A percentile compares a stretch with the other conserved stretches of the same genome.
phyloP scores from a whole-genome alignment of 129 eudicot genomes.

The Rutidosis leptorrhynchoides region DNA sequence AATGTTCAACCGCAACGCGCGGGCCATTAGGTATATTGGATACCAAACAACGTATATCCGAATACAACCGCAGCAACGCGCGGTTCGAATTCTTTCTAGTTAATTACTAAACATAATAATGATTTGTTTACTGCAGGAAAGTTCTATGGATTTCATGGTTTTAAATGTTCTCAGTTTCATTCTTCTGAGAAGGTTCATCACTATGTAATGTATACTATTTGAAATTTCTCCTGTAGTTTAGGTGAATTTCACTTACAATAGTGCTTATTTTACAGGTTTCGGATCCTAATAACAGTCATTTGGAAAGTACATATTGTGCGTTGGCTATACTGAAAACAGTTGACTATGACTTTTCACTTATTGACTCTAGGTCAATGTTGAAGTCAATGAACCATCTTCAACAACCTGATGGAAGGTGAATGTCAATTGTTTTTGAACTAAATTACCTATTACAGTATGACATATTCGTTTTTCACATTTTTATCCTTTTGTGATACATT shows the following conservation, averaged over 20 bases:
- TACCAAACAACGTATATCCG: no score
- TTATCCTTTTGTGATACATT: not conserved
- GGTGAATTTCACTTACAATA: slow-evolving; percentile 4
- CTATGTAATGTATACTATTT: not conserved
- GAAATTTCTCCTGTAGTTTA: not conserved
- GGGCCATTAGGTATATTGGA: no score
- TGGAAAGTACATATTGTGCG: slow-evolving; percentile 96
- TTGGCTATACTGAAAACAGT: slow-evolving; percentile 75
- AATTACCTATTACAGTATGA: no score
- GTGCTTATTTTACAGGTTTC: slow-evolving; percentile 41
- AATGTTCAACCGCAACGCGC: no score
- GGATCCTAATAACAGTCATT: slow-evolving; percentile 74
- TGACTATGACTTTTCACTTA: slow-evolving; percentile 59
- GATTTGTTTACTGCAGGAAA: slow-evolving; percentile 51
- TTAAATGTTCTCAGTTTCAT: slow-evolving; percentile 75
- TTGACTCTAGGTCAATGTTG: slow-evolving; percentile 45
- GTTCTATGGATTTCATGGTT: slow-evolving; percentile 89
- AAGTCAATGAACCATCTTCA: slow-evolving; percentile 83
- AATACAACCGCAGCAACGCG: no score
- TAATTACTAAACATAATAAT: slow-evolving; percentile 11
- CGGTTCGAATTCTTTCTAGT: no score
- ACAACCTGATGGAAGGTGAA: slow-evolving; percentile 89
- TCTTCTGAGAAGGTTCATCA: slow-evolving; percentile 27
- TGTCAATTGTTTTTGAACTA: no score
- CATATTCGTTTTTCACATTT: no score